Percentiles rank a stretch among this genome's conserved stretches.
Conservation (phyloP, 495 filamentous ascomycete genomes). For the Corynascus novoguineensis region DNA sequence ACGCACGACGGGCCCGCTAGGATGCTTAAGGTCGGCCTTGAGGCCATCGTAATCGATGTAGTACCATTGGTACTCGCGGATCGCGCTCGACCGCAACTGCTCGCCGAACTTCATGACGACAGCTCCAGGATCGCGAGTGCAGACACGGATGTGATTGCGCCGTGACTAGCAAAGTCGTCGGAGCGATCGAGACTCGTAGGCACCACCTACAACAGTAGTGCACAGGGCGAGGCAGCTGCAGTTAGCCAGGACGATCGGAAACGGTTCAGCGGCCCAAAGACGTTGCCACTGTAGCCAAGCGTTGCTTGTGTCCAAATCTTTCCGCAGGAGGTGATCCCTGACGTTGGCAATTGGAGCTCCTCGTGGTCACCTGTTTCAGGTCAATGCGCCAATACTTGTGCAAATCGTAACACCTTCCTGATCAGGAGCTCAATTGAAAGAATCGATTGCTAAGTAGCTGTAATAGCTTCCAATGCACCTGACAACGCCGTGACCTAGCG, state of each 20-base stretch:
- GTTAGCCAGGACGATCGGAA: neutral
- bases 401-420: neutral
- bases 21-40: slow-evolving; percentile 77
- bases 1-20: slow-evolving; percentile 50
- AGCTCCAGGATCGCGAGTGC: slow-evolving; percentile 34
- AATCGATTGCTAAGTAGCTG: too few species aligned
- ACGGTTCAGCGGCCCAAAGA: neutral
- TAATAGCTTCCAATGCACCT: neutral
- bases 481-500: too few species aligned
- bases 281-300: slow-evolving; percentile 5
- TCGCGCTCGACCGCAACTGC: slow-evolving; percentile 85
- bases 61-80: slow-evolving; percentile 92
- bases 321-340: too few species aligned
- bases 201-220: slow-evolving; percentile 51
- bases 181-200: slow-evolving; percentile 36
- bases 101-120: slow-evolving; percentile 82
- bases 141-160: slow-evolving; percentile 17
- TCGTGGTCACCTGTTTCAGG: neutral
- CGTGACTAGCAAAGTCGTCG: slow-evolving; percentile 29
- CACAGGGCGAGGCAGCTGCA: slow-evolving; percentile 8
- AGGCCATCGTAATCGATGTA: slow-evolving; percentile 97
- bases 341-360: neutral
- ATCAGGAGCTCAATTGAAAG: neutral
- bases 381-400: neutral
- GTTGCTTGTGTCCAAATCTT: neutral